Conservation (phyloP, 2,329 filamentous ascomycete species). For the Fusarium hainanense region DNA sequence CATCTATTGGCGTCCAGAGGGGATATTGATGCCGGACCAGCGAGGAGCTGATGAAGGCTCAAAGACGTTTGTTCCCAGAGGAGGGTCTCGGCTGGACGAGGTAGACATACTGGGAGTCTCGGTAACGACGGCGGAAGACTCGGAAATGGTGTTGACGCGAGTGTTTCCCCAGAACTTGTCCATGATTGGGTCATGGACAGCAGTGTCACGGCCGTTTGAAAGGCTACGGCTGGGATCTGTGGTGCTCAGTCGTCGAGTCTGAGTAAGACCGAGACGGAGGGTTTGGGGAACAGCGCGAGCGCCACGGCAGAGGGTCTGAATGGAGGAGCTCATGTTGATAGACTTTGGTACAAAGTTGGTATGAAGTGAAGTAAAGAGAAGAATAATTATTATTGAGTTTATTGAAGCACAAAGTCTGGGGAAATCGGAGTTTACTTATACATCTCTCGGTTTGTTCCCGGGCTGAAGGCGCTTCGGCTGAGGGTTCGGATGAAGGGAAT, state of each 20-base stretch:
- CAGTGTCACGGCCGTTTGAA: conserved; percentile 26
- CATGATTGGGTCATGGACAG: conserved; percentile 41
- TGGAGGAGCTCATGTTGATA: conserved; percentile 37
- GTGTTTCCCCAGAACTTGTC: conserved; percentile 35
- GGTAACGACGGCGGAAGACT: conserved; percentile 5
- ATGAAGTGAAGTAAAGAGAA: not conserved
- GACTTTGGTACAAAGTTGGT: not conserved
- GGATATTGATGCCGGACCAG: conserved; percentile 32
- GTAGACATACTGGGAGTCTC: conserved; percentile 7
- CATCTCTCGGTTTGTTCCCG: conserved; percentile 14
- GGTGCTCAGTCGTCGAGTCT: conserved; percentile 33
- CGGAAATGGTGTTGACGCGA: conserved; percentile 4
- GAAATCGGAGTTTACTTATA: conserved; percentile 21
- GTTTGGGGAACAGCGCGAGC: conserved; percentile 26
- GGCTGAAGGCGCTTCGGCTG: conserved; percentile 30
- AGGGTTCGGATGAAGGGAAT: conserved; percentile 36
- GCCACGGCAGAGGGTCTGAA: conserved; percentile 37
- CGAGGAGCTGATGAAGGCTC: conserved; percentile 39
- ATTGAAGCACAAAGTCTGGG: not conserved
- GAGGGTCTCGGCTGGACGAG: conserved; percentile 34
- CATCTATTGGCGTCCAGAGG: conserved; percentile 14
- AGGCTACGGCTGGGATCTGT: conserved; percentile 21
- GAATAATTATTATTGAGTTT: not conserved
- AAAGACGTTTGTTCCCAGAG: conserved; percentile 38
- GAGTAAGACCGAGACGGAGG: conserved; percentile 22